Conservation (phyloP, 2,329 filamentous ascomycete genomes). For the Ophiocordyceps camponoti-saundersi region DNA sequence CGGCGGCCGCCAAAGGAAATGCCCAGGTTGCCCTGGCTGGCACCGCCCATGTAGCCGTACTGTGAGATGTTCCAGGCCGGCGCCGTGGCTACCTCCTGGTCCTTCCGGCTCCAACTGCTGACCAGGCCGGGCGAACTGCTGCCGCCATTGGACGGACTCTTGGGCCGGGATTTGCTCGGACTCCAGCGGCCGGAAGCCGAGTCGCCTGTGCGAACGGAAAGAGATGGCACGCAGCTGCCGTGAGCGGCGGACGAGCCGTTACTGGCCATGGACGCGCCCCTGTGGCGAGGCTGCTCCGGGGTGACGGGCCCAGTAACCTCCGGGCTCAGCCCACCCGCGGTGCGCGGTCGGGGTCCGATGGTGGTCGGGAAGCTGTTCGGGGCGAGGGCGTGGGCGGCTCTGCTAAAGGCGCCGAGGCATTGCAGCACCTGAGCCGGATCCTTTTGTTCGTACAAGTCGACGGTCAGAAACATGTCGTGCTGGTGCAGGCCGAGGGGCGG, state of each 20-base stretch:
- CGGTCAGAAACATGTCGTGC: slow-evolving; percentile 92
- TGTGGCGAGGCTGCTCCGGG: slow-evolving; percentile 24
- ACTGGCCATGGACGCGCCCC: slow-evolving; percentile 39
- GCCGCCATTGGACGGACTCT: slow-evolving; percentile 20
- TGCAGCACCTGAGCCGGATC: slow-evolving; percentile 93
- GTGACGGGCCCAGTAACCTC: slow-evolving; percentile 42
- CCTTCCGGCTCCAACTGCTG: slow-evolving; percentile 80
- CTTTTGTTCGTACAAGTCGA: slow-evolving; percentile 90
- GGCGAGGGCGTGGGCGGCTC: slow-evolving; percentile 60
- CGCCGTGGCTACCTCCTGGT: slow-evolving; percentile 62
- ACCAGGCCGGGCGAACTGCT: slow-evolving; percentile 32
- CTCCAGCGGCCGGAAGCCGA: slow-evolving; percentile 31
- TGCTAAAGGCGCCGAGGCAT: slow-evolving; percentile 81
- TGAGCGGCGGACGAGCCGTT: slow-evolving; percentile 34
- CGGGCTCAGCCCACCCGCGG: slow-evolving; percentile 39
- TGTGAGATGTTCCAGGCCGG: slow-evolving; percentile 98
- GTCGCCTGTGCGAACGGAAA: slow-evolving; percentile 32
- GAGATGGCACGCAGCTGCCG: slow-evolving; percentile 16
- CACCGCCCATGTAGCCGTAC: slow-evolving; percentile 96
- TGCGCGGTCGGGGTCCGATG: slow-evolving; percentile 55
- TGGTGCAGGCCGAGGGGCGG: slow-evolving; percentile 75
- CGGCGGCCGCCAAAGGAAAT: slow-evolving; percentile 81
- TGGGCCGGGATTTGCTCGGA: slow-evolving; percentile 42
- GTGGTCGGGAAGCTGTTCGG: slow-evolving; percentile 56
- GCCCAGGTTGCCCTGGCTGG: slow-evolving; percentile 87